Percentiles rank a stretch among this genome's conserved stretches.
Evolutionary conservation across 352 stramenopile species (phyloP).

Genomic region (Globisporangium paddicum): DNA sequence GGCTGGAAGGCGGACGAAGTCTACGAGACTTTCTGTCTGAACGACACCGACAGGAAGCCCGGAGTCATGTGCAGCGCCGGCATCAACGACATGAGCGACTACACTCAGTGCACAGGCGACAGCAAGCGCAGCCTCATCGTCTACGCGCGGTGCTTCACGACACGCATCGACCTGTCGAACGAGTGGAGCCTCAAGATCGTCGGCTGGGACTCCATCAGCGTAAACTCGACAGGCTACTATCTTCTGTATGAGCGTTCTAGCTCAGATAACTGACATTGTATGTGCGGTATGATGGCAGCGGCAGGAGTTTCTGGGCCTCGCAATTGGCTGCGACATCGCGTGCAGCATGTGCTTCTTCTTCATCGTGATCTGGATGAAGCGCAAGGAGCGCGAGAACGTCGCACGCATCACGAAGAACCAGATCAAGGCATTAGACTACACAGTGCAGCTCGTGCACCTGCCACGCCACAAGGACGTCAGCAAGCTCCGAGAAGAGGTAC

Average conservation of each 20-base stretch:
- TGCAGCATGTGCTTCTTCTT: constrained; percentile 66
- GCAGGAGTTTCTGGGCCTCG: constrained; percentile 59
- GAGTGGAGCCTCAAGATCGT: constrained; percentile 75
- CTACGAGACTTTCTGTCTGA: constrained; percentile 32
- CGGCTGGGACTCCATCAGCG: constrained; percentile 76
- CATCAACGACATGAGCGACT: constrained; percentile 56
- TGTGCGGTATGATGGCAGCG: constrained; percentile 22
- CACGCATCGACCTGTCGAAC: constrained; percentile 64
- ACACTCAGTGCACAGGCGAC: constrained; percentile 31
- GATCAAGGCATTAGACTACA: constrained; percentile 74
- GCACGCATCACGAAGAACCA: constrained; percentile 53
- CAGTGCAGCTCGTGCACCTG: constrained; percentile 66
- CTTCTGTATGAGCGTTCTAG: too few species aligned
- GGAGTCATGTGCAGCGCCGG: constrained; percentile 34
- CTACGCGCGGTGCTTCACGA: constrained; percentile 71
- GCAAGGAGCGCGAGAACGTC: constrained; percentile 63
- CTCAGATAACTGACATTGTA: too few species aligned
- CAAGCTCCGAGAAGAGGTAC: constrained; percentile 56
- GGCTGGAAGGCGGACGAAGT: constrained; percentile 46
- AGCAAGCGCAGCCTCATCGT: constrained; percentile 54
- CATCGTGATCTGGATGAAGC: constrained; percentile 66
- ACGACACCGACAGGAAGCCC: constrained; percentile 21
- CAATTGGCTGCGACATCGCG: constrained; percentile 64
- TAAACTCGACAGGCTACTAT: constrained; percentile 16
- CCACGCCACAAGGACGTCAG: constrained; percentile 55